Evolutionary conservation across 177 flowering plant genomes (phyloP).

Genomic region (Vitis hybrid): DNA sequence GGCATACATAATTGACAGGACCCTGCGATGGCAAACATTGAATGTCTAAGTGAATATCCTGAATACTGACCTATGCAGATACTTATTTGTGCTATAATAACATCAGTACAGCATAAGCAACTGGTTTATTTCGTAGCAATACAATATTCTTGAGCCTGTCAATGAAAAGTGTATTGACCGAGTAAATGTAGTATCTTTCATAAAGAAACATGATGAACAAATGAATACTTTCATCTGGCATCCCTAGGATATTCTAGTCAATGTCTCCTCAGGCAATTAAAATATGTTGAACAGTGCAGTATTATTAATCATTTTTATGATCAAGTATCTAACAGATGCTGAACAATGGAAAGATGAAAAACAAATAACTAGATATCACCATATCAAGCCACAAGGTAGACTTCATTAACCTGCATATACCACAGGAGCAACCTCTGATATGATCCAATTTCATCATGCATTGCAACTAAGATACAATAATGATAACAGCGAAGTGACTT

Average conservation of each 20-base stretch:
- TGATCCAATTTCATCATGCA: too few relatives aligned
- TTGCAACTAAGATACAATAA: too few relatives aligned
- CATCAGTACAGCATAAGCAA: not conserved
- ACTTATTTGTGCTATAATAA: not conserved
- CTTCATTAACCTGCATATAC: too few relatives aligned
- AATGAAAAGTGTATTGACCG: not conserved
- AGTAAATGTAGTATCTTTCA: not conserved
- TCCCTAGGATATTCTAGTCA: not conserved
- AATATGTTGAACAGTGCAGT: too few relatives aligned
- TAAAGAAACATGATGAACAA: not conserved
- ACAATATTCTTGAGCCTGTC: not conserved
- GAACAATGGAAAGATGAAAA: too few relatives aligned
- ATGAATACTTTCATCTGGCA: not conserved
- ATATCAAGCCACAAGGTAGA: too few relatives aligned
- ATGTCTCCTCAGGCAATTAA: too few relatives aligned
- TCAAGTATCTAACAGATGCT: too few relatives aligned
- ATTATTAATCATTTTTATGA: too few relatives aligned
- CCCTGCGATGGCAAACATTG: slow-evolving; percentile 47
- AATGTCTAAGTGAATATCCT: not conserved
- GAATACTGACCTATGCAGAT: not conserved
- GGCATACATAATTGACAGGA: slow-evolving; percentile 81
- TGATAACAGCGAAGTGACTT: too few relatives aligned
- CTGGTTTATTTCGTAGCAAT: not conserved
- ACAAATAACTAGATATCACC: too few relatives aligned
- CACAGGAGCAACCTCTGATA: too few relatives aligned